Percentiles rank a stretch among this genome's conserved stretches.
Evolutionary conservation across 495 filamentous ascomycete genomes (phyloP).

Genomic region (Aspergillus kassunensis): DNA sequence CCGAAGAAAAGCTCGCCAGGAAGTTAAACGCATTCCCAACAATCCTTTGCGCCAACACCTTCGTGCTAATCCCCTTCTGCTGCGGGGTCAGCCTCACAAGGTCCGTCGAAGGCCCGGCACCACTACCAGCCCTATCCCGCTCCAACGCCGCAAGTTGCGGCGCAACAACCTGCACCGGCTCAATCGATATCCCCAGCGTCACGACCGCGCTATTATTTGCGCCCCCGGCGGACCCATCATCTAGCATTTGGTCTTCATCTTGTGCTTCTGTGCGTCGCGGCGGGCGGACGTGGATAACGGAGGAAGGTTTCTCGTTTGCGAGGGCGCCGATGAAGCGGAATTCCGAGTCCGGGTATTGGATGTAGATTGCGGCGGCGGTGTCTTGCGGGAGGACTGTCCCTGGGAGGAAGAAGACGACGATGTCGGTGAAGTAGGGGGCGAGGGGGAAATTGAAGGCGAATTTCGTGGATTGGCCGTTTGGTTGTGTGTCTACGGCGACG

Average conservation of each 20-base stretch:
- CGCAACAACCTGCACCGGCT: constrained; percentile 66
- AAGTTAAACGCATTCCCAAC: constrained; percentile 98
- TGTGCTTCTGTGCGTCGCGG: constrained; percentile 26
- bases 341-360: constrained; percentile 57
- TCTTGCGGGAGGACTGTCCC: constrained; percentile 66
- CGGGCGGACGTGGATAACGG: constrained; percentile 69
- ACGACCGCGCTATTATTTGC: constrained; percentile 37
- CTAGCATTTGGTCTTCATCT: constrained; percentile 43
- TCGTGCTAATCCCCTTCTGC: constrained; percentile 51
- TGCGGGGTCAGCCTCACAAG: constrained; percentile 29
- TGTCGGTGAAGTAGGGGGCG: constrained; percentile 62
- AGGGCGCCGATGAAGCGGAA: constrained; percentile 86
- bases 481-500: constrained; percentile 45
- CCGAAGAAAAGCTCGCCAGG: constrained; percentile 75
- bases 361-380: constrained; percentile 85
- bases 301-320: constrained; percentile 80
- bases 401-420: constrained; percentile 88
- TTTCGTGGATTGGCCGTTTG: constrained; percentile 55
- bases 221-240: constrained; percentile 26
- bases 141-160: constrained; percentile 60
- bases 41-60: constrained; percentile 83
- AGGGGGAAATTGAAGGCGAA: constrained; percentile 62
- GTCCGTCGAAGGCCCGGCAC: constrained; percentile 20
- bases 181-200: constrained; percentile 79
- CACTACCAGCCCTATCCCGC: constrained; percentile 22